Percentiles rank a stretch among this genome's conserved stretches.
These are phyloP conservation scores for Aspergillus sp. DNA, from an alignment of 2,329 filamentous ascomycete genomes.

Conservation along the genomic window DNA sequence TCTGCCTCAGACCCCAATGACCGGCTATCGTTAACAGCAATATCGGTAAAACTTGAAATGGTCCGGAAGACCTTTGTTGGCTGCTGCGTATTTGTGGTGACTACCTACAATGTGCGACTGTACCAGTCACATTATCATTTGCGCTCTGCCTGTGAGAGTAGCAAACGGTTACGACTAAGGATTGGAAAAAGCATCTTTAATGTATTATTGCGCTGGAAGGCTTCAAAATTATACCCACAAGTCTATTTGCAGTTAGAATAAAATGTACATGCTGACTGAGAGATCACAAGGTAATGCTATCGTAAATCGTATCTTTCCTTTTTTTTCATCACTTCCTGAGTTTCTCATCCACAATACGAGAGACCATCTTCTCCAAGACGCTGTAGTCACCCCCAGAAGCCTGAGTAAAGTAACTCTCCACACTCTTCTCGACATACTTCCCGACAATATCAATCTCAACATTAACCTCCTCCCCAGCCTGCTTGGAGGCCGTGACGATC, in stretches of 20 bases:
- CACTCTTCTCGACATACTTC: slow-evolving; percentile 65
- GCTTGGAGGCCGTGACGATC: slow-evolving; percentile 74
- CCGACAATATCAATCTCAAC: slow-evolving; percentile 86
- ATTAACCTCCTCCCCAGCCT: slow-evolving; percentile 74
- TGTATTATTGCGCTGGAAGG: neutral
- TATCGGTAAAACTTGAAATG: no score
- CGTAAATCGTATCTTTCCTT: slow-evolving; percentile 3
- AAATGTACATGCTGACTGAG: neutral
- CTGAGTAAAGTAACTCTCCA: slow-evolving; percentile 65
- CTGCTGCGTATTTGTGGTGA: no score
- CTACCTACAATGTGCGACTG: no score
- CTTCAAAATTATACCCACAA: slow-evolving; percentile 10
- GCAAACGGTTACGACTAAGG: no score
- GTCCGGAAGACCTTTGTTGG: no score
- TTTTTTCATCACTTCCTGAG: slow-evolving; percentile 36
- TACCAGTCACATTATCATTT: no score
- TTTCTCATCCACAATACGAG: slow-evolving; percentile 66
- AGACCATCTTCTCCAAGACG: slow-evolving; percentile 64
- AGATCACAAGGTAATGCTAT: neutral
- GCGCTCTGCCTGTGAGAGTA: no score
- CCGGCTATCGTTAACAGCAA: no score
- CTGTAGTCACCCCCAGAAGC: slow-evolving; percentile 37
- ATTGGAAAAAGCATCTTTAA: no score
- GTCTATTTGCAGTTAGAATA: neutral
- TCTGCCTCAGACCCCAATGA: no score